Evolutionary conservation across 306 rosid species (phyloP).

Genomic region (Prunus dulcis): DNA sequence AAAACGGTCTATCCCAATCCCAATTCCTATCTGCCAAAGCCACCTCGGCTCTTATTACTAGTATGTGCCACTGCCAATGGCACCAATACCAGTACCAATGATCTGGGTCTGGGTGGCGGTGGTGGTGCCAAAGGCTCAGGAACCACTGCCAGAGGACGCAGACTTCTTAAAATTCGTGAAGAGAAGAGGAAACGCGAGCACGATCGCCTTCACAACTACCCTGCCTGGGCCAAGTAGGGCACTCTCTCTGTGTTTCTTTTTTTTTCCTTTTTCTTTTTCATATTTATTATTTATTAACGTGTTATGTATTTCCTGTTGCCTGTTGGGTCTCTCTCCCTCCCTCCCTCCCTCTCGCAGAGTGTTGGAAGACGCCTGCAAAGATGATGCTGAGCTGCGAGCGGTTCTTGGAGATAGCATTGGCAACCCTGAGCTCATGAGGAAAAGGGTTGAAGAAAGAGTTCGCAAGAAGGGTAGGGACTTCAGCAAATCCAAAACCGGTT

Average conservation of each 20-base stretch:
- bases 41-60: background rate
- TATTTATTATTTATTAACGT: background rate
- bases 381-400: constrained; percentile 73
- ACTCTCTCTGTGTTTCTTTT: background rate
- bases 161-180: constrained; percentile 75
- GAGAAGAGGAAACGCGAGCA: constrained; percentile 75
- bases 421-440: constrained; percentile 81
- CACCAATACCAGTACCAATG: background rate
- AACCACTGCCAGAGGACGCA: constrained; percentile 74
- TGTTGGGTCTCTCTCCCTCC: no score
- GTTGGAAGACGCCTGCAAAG: constrained; percentile 75
- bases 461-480: constrained; percentile 78
- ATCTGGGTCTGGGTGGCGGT: no score
- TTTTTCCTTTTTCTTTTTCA: background rate
- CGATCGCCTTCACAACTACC: constrained; percentile 68
- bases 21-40: background rate
- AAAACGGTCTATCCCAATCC: background rate
- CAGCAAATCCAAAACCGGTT: constrained; percentile 76
- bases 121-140: constrained; percentile 56
- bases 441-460: constrained; percentile 79
- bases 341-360: constrained; percentile 34
- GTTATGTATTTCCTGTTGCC: background rate
- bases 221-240: constrained; percentile 83
- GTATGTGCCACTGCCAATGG: background rate
- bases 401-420: constrained; percentile 93